These are phyloP conservation scores for Backusella tarrabulga DNA, from an alignment of 192 early-diverging fungal species.

Conservation along the genomic window DNA sequence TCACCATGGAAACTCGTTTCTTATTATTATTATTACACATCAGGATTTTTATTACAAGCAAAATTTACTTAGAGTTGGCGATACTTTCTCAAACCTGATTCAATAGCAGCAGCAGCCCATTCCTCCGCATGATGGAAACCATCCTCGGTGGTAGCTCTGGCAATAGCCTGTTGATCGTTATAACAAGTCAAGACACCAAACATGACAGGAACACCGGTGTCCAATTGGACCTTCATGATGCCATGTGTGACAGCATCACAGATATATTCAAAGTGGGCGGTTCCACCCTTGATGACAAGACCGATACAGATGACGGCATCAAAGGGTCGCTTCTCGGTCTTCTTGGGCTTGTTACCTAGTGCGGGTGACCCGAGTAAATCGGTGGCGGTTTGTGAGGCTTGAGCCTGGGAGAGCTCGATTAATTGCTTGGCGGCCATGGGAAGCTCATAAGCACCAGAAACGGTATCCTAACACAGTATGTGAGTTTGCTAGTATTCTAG, in stretches of 20 bases:
- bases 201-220: slow-evolving; percentile 82
- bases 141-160: slow-evolving; percentile 64
- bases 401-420: slow-evolving; percentile 62
- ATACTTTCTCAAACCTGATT: slow-evolving; percentile 80
- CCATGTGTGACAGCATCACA: slow-evolving; percentile 91
- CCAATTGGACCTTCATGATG: slow-evolving; percentile 94
- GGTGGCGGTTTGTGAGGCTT: slow-evolving; percentile 53
- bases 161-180: slow-evolving; percentile 89
- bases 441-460: slow-evolving; percentile 94
- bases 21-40: neutral
- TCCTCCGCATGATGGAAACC: slow-evolving; percentile 96
- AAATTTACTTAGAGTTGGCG: slow-evolving; percentile 35
- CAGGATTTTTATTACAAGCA: neutral
- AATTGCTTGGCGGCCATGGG: slow-evolving; percentile 85
- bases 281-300: slow-evolving; percentile 97
- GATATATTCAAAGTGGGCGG: slow-evolving; percentile 99
- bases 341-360: neutral
- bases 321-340: slow-evolving; percentile 51
- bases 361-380: slow-evolving; percentile 50
- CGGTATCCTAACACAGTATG: slow-evolving; percentile 46
- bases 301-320: slow-evolving; percentile 95
- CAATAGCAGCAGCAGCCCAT: slow-evolving; percentile 95
- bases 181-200: slow-evolving; percentile 98
- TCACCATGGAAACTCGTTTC: neutral
- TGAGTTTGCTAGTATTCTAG: no score